These are phyloP conservation scores for Neoarthrinium moseri DNA, from an alignment of 2,329 filamentous ascomycete species.

Conservation along the genomic window DNA sequence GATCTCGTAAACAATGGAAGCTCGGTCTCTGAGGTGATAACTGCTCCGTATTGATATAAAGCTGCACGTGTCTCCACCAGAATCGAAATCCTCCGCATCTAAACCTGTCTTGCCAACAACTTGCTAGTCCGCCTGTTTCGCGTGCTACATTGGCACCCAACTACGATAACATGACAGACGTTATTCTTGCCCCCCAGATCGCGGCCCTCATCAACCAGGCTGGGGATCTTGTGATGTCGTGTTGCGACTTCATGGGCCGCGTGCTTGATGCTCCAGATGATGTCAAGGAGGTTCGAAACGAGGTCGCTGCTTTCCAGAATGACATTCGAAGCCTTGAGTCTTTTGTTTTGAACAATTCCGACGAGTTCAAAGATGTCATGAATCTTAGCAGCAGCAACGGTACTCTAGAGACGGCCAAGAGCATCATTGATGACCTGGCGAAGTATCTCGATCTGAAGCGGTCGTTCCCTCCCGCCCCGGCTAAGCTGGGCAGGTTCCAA, in stretches of 20 bases:
- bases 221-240: not conserved
- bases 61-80: no score
- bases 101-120: no score
- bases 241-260: not conserved
- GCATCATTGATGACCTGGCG: not conserved
- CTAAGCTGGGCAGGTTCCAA: no score
- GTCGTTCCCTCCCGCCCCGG: no score
- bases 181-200: not conserved
- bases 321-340: not conserved
- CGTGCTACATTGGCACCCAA: no score
- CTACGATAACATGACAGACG: no score
- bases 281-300: not conserved
- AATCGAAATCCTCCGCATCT: no score
- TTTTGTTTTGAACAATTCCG: not conserved
- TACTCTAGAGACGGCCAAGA: not conserved
- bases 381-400: not conserved
- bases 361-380: not conserved
- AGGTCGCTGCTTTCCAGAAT: not conserved
- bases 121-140: no score
- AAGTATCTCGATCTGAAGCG: not conserved
- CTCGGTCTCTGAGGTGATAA: no score
- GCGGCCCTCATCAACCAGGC: not conserved
- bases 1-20: no score
- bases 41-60: no score
- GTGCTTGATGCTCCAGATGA: not conserved